Percentiles rank a stretch among this genome's conserved stretches.
These are phyloP conservation scores for Cicer yamashitae DNA, from an alignment of 306 rosid species.

Conservation along the genomic window DNA sequence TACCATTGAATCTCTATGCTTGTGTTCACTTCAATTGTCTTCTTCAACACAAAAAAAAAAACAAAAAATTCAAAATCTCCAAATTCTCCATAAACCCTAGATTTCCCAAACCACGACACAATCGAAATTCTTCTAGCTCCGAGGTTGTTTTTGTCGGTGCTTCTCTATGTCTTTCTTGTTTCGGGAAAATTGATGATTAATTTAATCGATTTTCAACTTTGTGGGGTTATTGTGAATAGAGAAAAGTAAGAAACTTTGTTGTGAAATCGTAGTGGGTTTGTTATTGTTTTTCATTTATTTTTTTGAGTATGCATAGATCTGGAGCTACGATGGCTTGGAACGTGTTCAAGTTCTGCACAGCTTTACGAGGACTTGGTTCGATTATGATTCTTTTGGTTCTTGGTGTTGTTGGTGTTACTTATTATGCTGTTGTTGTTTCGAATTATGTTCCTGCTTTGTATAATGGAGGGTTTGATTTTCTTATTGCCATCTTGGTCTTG, in stretches of 20 bases:
- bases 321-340: conserved; percentile 99
- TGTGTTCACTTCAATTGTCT: conserved; percentile 32
- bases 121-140: conserved; percentile 24
- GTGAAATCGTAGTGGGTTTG: conserved; percentile 32
- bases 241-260: conserved; percentile 36
- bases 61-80: conserved; percentile 24
- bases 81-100: conserved; percentile 50
- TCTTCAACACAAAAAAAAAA: conserved; percentile 24
- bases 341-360: conserved; percentile 98
- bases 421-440: conserved; percentile 93
- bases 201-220: conserved; percentile 4
- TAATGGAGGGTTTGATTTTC: conserved; percentile 70
- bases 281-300: not conserved
- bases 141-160: conserved; percentile 35
- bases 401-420: conserved; percentile 96
- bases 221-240: conserved; percentile 1
- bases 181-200: conserved; percentile 26
- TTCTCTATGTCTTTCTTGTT: conserved; percentile 6
- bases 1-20: not conserved
- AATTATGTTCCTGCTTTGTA: conserved; percentile 86
- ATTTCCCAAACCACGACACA: conserved; percentile 23
- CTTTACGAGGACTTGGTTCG: conserved; percentile 94
- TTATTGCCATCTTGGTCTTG: conserved; percentile 72
- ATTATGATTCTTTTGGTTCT: conserved; percentile 96
- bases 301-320: conserved; percentile 90